These are phyloP conservation scores for Orbilia quercus DNA, from an alignment of 2,329 filamentous ascomycete species.

Conservation along the genomic window DNA sequence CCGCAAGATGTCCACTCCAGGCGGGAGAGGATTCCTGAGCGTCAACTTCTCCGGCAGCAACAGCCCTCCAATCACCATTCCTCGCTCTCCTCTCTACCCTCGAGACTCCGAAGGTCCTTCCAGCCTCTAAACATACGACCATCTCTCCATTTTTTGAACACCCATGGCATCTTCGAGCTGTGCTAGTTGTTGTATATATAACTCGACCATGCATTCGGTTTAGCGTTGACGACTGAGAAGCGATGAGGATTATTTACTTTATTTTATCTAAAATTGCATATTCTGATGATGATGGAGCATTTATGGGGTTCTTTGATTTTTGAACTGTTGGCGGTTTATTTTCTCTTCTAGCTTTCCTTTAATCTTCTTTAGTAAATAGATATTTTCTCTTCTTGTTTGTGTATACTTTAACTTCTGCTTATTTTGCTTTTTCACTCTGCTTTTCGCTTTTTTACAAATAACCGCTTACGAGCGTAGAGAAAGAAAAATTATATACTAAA, in stretches of 20 bases:
- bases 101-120: constrained; percentile 32
- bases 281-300: constrained; percentile 14
- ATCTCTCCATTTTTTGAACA: background rate
- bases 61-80: constrained; percentile 29
- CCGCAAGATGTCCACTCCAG: constrained; percentile 50
- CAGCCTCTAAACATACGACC: constrained; percentile 18
- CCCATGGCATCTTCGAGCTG: background rate
- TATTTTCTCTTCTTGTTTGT: background rate
- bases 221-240: constrained; percentile 32
- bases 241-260: background rate
- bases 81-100: constrained; percentile 33
- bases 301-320: constrained; percentile 9
- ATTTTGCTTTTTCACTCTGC: background rate
- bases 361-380: background rate
- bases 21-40: constrained; percentile 34
- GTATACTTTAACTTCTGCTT: no score
- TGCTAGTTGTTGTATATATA: constrained; percentile 8
- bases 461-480: background rate
- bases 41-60: constrained; percentile 35
- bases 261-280: background rate
- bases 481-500: constrained; percentile 9
- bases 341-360: background rate
- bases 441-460: background rate
- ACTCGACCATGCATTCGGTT: constrained; percentile 11
- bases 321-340: background rate